Evolutionary conservation across 2,329 filamentous ascomycete genomes (phyloP).

Genomic region (Ophiostoma sp.): DNA sequence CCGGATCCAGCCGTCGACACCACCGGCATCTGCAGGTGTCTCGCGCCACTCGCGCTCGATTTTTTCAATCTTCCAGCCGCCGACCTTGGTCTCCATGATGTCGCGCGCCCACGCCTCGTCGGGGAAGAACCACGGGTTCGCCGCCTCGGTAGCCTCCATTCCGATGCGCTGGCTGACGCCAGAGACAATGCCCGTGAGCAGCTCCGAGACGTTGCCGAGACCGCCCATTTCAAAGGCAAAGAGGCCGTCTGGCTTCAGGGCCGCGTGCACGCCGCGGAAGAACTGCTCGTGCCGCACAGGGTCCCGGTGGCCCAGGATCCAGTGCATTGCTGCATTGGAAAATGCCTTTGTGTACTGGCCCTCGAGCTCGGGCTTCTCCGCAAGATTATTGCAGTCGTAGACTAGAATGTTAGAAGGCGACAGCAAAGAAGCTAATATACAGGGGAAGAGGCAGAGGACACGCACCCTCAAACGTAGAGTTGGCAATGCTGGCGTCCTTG

Average conservation of each 20-base stretch:
- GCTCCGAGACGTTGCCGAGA: slow-evolving; percentile 61
- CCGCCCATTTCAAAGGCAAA: slow-evolving; percentile 70
- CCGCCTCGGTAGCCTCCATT: slow-evolving; percentile 43
- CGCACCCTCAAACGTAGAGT: slow-evolving; percentile 39
- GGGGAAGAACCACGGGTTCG: slow-evolving; percentile 67
- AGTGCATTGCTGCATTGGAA: slow-evolving; percentile 62
- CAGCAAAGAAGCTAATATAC: neutral
- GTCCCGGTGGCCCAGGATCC: slow-evolving; percentile 50
- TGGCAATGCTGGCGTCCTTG: slow-evolving; percentile 31
- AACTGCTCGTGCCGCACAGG: slow-evolving; percentile 42
- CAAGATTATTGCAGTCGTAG: slow-evolving; percentile 42
- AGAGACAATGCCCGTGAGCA: slow-evolving; percentile 52
- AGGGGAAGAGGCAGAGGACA: slow-evolving; percentile 31
- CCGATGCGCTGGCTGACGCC: slow-evolving; percentile 49
- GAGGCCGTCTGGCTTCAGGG: slow-evolving; percentile 49
- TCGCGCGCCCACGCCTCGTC: slow-evolving; percentile 53
- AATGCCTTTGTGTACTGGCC: slow-evolving; percentile 51
- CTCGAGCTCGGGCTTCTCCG: slow-evolving; percentile 33
- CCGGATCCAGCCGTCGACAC: slow-evolving; percentile 60
- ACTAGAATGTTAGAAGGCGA: slow-evolving; percentile 33
- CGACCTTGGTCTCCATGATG: slow-evolving; percentile 40
- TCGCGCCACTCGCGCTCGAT: slow-evolving; percentile 61
- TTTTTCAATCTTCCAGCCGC: slow-evolving; percentile 46
- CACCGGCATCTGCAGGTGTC: slow-evolving; percentile 53
- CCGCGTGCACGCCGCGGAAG: slow-evolving; percentile 47